Conservation (phyloP, 352 stramenopile species). For the Phytophthora sp. region DNA sequence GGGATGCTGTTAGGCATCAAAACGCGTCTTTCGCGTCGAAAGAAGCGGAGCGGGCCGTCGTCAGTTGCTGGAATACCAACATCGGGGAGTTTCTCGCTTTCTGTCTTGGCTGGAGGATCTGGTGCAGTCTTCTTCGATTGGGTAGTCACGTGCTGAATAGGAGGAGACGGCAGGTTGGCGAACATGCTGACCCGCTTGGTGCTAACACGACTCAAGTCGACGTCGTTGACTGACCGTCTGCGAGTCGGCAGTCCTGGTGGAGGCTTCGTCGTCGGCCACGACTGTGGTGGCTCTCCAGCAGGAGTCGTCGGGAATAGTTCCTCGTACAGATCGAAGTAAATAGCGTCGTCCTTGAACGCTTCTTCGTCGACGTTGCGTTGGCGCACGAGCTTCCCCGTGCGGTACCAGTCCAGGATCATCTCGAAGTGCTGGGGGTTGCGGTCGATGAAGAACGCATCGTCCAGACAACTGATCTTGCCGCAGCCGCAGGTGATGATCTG, state of each 20-base stretch:
- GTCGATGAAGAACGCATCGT: conserved; percentile 72
- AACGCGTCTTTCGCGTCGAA: conserved; percentile 36
- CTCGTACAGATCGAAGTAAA: conserved; percentile 73
- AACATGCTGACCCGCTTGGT: conserved; percentile 43
- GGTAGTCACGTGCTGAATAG: neutral
- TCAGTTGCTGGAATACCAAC: conserved; percentile 5
- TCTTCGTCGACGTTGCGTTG: conserved; percentile 52
- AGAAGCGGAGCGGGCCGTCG: conserved; percentile 41
- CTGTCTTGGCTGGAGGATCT: neutral
- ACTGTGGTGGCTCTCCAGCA: conserved; percentile 12
- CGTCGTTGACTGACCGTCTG: conserved; percentile 38
- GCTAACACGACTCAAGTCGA: conserved; percentile 12
- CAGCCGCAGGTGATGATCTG: conserved; percentile 68
- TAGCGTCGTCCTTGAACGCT: conserved; percentile 58
- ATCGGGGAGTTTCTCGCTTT: conserved; percentile 10
- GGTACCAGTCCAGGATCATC: conserved; percentile 81
- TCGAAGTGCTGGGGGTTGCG: conserved; percentile 77
- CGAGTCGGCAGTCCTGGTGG: conserved; percentile 13
- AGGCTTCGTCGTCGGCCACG: conserved; percentile 19
- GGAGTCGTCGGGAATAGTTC: conserved; percentile 49
- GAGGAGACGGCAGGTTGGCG: conserved; percentile 25
- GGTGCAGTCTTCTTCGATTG: neutral
- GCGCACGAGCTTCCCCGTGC: conserved; percentile 50
- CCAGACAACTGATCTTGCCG: conserved; percentile 43
- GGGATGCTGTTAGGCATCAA: conserved; percentile 34